phyloP scores from a whole-genome alignment of 1,139 yeast species.

The Suhomyces bribrorum region DNA sequence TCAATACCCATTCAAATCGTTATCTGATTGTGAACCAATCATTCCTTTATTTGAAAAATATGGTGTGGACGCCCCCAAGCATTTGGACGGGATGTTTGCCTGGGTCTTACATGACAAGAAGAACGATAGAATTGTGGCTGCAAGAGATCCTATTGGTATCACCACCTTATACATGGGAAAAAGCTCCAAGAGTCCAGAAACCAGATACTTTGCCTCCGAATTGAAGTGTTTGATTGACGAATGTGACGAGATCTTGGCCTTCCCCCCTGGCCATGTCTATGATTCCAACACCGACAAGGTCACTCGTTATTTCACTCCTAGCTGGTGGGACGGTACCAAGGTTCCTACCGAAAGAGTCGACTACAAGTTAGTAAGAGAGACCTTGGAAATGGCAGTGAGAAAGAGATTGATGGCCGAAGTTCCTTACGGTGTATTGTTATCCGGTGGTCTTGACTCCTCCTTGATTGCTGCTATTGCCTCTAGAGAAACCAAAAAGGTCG shows the following conservation, averaged over 20 bases:
- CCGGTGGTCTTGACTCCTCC: slow-evolving; percentile 97
- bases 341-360: slow-evolving; percentile 79
- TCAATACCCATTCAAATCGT: slow-evolving; percentile 77
- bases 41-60: slow-evolving; percentile 88
- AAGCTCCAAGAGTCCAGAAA: slow-evolving; percentile 63
- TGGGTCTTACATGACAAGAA: slow-evolving; percentile 85
- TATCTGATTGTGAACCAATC: slow-evolving; percentile 96
- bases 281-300: slow-evolving; percentile 86
- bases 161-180: slow-evolving; percentile 96
- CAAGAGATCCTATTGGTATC: slow-evolving; percentile 97
- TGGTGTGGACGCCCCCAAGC: slow-evolving; percentile 85
- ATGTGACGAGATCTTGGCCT: slow-evolving; percentile 88
- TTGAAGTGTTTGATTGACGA: slow-evolving; percentile 90
- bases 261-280: slow-evolving; percentile 98
- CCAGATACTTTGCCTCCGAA: slow-evolving; percentile 91
- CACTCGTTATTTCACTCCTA: slow-evolving; percentile 85
- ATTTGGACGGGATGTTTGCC: slow-evolving; percentile 98
- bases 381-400: slow-evolving; percentile 92
- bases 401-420: slow-evolving; percentile 99
- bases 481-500: slow-evolving; percentile 86
- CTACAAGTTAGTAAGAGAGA: slow-evolving; percentile 66
- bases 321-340: slow-evolving; percentile 86
- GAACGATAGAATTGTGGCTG: slow-evolving; percentile 87
- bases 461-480: slow-evolving; percentile 96
- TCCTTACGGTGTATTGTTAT: slow-evolving; percentile 93